These are phyloP conservation scores for Chaetomium sp. DNA, from an alignment of 2,329 filamentous ascomycete genomes.

Conservation along the genomic window DNA sequence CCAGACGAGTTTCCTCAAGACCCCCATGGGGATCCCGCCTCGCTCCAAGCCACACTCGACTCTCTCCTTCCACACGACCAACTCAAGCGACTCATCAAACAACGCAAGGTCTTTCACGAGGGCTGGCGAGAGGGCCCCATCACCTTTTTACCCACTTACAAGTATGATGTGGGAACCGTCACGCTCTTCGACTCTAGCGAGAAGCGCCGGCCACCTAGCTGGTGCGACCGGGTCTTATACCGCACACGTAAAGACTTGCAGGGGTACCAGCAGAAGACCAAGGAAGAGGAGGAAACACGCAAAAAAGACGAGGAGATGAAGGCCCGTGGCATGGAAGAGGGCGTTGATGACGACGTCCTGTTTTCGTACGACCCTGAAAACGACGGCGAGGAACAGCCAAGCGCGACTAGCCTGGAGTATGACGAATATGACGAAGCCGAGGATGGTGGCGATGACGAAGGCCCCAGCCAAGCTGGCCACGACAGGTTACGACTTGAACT, in stretches of 20 bases:
- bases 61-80: conserved; percentile 91
- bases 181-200: conserved; percentile 94
- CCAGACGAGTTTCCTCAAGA: conserved; percentile 69
- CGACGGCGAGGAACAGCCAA: conserved; percentile 57
- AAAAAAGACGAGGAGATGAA: conserved; percentile 85
- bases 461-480: conserved; percentile 59
- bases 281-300: conserved; percentile 66
- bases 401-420: conserved; percentile 57
- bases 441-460: conserved; percentile 52
- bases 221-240: conserved; percentile 94
- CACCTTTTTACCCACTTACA: conserved; percentile 90
- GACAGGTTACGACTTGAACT: conserved; percentile 61
- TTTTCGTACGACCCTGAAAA: conserved; percentile 89
- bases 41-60: conserved; percentile 82
- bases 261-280: conserved; percentile 62
- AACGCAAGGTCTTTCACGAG: conserved; percentile 81
- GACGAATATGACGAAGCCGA: conserved; percentile 61
- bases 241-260: conserved; percentile 72
- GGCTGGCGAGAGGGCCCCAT: conserved; percentile 91
- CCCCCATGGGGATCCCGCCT: conserved; percentile 75
- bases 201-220: conserved; percentile 88
- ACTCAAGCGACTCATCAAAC: conserved; percentile 70
- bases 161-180: conserved; percentile 94
- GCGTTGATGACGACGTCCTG: conserved; percentile 76
- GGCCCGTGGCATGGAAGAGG: conserved; percentile 72